These are phyloP conservation scores for Pyricularia sp. DNA, from an alignment of 2,329 filamentous ascomycete genomes.

Conservation along the genomic window DNA sequence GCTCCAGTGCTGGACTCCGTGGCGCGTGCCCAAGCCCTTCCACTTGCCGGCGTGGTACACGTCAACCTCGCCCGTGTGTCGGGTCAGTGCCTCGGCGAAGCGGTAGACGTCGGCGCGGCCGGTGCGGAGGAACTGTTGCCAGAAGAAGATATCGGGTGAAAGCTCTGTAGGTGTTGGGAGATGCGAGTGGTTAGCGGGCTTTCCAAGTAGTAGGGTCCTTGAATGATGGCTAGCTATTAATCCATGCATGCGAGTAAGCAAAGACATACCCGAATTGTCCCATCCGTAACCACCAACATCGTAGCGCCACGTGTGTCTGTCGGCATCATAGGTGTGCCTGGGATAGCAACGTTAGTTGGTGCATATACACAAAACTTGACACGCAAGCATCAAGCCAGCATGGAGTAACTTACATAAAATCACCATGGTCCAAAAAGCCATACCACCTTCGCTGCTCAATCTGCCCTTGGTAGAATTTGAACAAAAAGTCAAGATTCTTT, in stretches of 20 bases:
- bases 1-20: constrained; percentile 48
- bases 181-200: background rate
- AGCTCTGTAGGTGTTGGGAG: constrained; percentile 25
- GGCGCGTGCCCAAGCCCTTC: constrained; percentile 47
- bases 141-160: constrained; percentile 49
- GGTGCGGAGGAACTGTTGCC: constrained; percentile 48
- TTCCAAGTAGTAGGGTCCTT: background rate
- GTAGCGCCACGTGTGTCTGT: constrained; percentile 48
- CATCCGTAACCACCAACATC: constrained; percentile 51
- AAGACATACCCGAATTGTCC: constrained; percentile 36
- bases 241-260: too few species aligned
- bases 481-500: constrained; percentile 39
- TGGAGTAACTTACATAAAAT: constrained; percentile 29
- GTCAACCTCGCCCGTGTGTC: constrained; percentile 49
- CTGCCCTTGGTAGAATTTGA: constrained; percentile 41
- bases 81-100: constrained; percentile 43
- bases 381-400: too few species aligned
- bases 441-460: constrained; percentile 47
- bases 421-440: constrained; percentile 49
- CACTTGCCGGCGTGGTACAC: constrained; percentile 45
- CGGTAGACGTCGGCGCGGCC: constrained; percentile 43
- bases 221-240: too few species aligned
- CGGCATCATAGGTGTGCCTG: constrained; percentile 41
- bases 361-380: too few species aligned
- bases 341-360: background rate